These are phyloP conservation scores for Scheffersomyces quercinus DNA, from an alignment of 1,139 yeast genomes.

Conservation along the genomic window DNA sequence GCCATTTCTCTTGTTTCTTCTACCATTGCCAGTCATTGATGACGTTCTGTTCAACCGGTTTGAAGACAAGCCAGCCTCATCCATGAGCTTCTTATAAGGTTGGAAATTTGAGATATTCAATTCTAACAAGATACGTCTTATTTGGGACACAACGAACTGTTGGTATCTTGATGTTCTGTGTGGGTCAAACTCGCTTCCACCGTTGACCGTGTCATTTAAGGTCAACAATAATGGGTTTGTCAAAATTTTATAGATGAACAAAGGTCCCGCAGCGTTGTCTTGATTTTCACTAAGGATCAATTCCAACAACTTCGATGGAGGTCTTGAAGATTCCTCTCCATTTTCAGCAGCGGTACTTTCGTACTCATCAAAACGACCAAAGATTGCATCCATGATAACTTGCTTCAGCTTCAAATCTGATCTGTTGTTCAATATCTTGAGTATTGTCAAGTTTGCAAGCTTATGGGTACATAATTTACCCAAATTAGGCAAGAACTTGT, in stretches of 20 bases:
- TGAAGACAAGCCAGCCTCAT: constrained; percentile 78
- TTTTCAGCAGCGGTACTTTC: constrained; percentile 20
- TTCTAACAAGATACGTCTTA: constrained; percentile 60
- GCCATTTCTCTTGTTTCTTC: constrained; percentile 23
- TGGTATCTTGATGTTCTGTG: constrained; percentile 46
- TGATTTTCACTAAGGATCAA: constrained; percentile 54
- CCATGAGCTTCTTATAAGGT: constrained; percentile 84
- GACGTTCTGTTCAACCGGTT: constrained; percentile 34
- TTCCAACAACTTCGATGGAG: constrained; percentile 30
- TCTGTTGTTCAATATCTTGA: constrained; percentile 75
- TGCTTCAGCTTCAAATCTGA: constrained; percentile 65
- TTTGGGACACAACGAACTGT: constrained; percentile 57
- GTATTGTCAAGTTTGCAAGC: constrained; percentile 78
- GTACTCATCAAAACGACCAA: constrained; percentile 47
- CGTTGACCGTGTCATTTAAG: constrained; percentile 31
- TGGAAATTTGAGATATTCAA: constrained; percentile 59
- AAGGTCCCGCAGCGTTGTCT: constrained; percentile 69
- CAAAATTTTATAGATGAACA: constrained; percentile 78
- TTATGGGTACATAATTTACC: constrained; percentile 77
- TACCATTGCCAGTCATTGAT: constrained; percentile 17
- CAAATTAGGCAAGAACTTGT: constrained; percentile 62
- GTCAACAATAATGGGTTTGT: constrained; percentile 59
- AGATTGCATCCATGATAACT: constrained; percentile 61
- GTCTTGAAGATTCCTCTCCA: constrained; percentile 11
- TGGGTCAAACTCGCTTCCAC: constrained; percentile 8